Conservation (phyloP, 352 stramenopile species). For the Phytophthora sp. region DNA sequence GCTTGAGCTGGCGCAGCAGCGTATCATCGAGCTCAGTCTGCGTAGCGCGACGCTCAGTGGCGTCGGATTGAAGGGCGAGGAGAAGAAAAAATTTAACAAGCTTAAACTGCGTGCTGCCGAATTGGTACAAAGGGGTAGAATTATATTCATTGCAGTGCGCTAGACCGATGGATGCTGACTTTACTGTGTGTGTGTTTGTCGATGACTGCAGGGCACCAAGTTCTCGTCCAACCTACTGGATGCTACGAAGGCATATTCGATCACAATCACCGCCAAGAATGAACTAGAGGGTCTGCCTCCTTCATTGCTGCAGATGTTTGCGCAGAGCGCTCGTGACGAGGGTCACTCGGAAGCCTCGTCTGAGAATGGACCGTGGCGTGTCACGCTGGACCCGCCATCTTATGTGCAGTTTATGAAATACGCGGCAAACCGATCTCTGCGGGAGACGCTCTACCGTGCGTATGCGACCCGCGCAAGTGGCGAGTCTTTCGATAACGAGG, state of each 20-base stretch:
- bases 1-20: conserved; percentile 68
- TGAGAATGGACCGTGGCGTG: conserved; percentile 91
- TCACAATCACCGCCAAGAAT: conserved; percentile 85
- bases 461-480: conserved; percentile 92
- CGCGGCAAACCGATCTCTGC: conserved; percentile 87
- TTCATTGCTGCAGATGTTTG: conserved; percentile 93
- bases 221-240: conserved; percentile 98
- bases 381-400: conserved; percentile 95
- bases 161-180: not conserved
- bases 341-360: conserved; percentile 71
- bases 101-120: conserved; percentile 94
- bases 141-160: not conserved
- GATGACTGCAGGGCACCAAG: conserved; percentile 78
- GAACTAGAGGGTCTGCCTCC: conserved; percentile 92
- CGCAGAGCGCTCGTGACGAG: conserved; percentile 79
- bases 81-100: conserved; percentile 96
- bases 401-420: conserved; percentile 98
- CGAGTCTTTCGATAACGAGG: conserved; percentile 92
- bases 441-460: conserved; percentile 94
- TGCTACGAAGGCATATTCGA: conserved; percentile 94
- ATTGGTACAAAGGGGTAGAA: conserved; percentile 50
- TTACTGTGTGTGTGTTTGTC: conserved; percentile 1
- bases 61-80: conserved; percentile 92
- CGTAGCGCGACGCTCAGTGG: conserved; percentile 91
- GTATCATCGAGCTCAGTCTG: conserved; percentile 92